Evolutionary conservation across 1,284 basidiomycete species (phyloP).

Genomic region (Ustilago esculenta): DNA sequence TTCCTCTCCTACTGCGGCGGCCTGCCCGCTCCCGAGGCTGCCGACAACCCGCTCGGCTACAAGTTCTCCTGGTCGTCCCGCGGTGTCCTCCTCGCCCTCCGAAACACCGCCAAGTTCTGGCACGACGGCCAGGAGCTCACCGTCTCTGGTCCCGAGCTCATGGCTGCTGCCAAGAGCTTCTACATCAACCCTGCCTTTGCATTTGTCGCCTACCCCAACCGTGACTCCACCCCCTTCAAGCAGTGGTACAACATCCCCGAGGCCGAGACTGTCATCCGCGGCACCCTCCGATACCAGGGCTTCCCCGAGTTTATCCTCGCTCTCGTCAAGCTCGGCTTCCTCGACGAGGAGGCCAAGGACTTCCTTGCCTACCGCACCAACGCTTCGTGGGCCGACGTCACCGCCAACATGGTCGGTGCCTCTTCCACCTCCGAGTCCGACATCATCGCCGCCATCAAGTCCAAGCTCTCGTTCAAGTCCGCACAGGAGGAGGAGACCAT

Average conservation of each 20-base stretch:
- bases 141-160: slow-evolving; percentile 63
- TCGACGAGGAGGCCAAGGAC: slow-evolving; percentile 79
- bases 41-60: slow-evolving; percentile 96
- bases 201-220: slow-evolving; percentile 97
- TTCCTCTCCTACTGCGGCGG: slow-evolving; percentile 98
- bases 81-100: slow-evolving; percentile 91
- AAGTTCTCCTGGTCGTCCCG: slow-evolving; percentile 99
- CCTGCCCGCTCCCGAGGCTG: slow-evolving; percentile 87
- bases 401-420: slow-evolving; percentile 80
- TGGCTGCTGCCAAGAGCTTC: slow-evolving; percentile 80
- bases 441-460: slow-evolving; percentile 52
- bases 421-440: slow-evolving; percentile 73
- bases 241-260: slow-evolving; percentile 89
- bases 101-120: slow-evolving; percentile 85
- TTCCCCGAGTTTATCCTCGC: slow-evolving; percentile 97
- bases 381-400: slow-evolving; percentile 74
- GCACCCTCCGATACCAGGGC: slow-evolving; percentile 94
- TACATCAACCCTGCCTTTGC: slow-evolving; percentile 94
- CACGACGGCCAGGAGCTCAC: slow-evolving; percentile 55
- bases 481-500: slow-evolving; percentile 54
- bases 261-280: slow-evolving; percentile 89
- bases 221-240: slow-evolving; percentile 89
- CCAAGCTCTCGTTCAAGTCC: slow-evolving; percentile 53
- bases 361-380: slow-evolving; percentile 70
- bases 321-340: slow-evolving; percentile 87